These are phyloP conservation scores for Candida khao-thaluensis DNA, from an alignment of 805 yeast species.

Conservation along the genomic window DNA sequence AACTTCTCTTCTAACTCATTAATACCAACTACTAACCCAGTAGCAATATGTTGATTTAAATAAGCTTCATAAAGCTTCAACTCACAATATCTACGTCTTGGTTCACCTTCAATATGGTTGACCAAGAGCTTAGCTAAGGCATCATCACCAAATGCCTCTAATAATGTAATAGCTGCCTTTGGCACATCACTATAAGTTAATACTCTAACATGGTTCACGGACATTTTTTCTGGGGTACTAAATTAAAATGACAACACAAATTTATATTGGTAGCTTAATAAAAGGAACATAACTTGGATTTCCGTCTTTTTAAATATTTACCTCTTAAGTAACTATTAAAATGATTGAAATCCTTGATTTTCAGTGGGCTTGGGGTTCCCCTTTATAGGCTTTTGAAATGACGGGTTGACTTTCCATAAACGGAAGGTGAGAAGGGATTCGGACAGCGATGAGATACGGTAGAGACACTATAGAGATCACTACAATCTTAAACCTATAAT, in stretches of 20 bases:
- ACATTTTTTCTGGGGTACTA: not conserved
- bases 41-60: slow-evolving; percentile 47
- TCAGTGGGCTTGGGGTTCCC: not conserved
- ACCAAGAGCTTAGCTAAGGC: slow-evolving; percentile 32
- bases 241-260: slow-evolving; percentile 10
- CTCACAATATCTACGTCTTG: slow-evolving; percentile 26
- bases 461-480: no score
- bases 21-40: slow-evolving; percentile 50
- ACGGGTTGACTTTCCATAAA: slow-evolving; percentile 4
- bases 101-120: slow-evolving; percentile 23
- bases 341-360: slow-evolving; percentile 5
- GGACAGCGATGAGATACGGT: not conserved
- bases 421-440: slow-evolving; percentile 1
- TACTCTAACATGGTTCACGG: slow-evolving; percentile 10
- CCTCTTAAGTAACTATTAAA: slow-evolving; percentile 4
- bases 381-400: slow-evolving; percentile 1
- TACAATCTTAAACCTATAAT: no score
- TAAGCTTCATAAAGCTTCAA: slow-evolving; percentile 49
- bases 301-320: slow-evolving; percentile 4
- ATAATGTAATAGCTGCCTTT: slow-evolving; percentile 39
- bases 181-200: slow-evolving; percentile 22
- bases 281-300: slow-evolving; percentile 10
- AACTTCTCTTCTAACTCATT: slow-evolving; percentile 43
- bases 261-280: slow-evolving; percentile 11
- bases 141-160: slow-evolving; percentile 36